Evolutionary conservation across 192 early-diverging fungal species (phyloP).

Genomic region (Ambispora gerdemannii): DNA sequence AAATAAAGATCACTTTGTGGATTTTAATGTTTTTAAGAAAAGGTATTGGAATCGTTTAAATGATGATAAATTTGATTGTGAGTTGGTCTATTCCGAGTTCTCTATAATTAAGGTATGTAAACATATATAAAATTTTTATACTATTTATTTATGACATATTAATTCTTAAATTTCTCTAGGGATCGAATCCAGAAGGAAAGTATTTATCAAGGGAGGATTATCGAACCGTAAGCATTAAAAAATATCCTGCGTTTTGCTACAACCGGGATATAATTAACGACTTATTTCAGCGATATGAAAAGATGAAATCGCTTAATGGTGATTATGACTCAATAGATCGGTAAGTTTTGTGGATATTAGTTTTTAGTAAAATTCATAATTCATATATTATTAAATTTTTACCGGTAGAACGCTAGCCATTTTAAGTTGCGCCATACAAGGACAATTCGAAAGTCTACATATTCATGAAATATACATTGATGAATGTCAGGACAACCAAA

Average conservation of each 20-base stretch:
- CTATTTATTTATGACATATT: not conserved
- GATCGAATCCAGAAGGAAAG: not conserved
- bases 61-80: too few species aligned
- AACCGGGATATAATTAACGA: not conserved
- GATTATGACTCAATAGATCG: too few species aligned
- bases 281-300: constrained; percentile 6
- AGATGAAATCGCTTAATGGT: not conserved
- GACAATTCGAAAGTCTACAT: not conserved
- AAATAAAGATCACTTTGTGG: not conserved
- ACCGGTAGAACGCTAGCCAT: not conserved
- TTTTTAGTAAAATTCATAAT: not conserved
- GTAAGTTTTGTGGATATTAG: not conserved
- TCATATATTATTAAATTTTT: not conserved
- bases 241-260: too few species aligned
- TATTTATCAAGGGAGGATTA: constrained; percentile 7
- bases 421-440: not conserved
- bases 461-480: constrained; percentile 3
- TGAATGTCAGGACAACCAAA: too few species aligned
- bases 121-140: not conserved
- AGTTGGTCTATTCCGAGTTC: too few species aligned
- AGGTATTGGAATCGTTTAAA: constrained; percentile 5
- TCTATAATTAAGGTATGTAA: constrained; percentile 1
- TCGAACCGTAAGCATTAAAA: not conserved
- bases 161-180: not conserved
- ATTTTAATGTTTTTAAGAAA: not conserved